Base-by-base conservation (phyloP, 1,284 basidiomycete genomes). In the Apiotrichum veenhuisii region DNA sequence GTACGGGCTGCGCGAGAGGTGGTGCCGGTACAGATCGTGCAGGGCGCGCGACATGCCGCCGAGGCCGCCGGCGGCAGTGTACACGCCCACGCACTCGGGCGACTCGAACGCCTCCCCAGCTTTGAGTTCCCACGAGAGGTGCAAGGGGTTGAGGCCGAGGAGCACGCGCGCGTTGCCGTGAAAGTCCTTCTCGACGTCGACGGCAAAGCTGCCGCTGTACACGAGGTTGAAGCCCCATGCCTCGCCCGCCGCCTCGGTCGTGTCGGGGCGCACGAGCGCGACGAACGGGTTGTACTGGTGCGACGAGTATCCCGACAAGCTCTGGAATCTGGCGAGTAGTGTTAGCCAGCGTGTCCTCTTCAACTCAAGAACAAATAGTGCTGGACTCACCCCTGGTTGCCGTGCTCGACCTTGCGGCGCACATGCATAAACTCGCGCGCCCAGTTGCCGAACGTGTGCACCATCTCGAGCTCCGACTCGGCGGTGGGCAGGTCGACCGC, bases 231-330 rank as follows among this genome's bases (percentile, higher is more conserved):
- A 67, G 14, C 63, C 66, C 58, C 61, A 68, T 1, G 58, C 64
- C 1, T 56, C 43, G 3, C 70, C 69, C 3, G 17, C 20, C 1
- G 45, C 53, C 54, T 72, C 69, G 25, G 59, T 64, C 34, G 67
- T 65, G 1, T 23, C 20, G 22, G 64, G 55, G 11, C 48, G 18
- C 22, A 65, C 56, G n/a, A 72, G 54, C 2, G 61, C 65, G 37
- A 69, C 43, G 57, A 69, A 70, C 8, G 67, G 69, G 48, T 70
- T 70, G 61, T 64, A 61, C n/a, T 64, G 51, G 55, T 68, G 67
- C 7, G 65, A 67, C 2, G 70, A 65, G 53, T 65, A 69, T 3
- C 70, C 70, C 3, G 63, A 60, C 14, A 61, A 22, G 33, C 55
- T 64, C 27, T 64, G 60, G 52, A 69, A 65, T 8, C 68, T 70